phyloP scores from a whole-genome alignment of 1,284 basidiomycete species.

The Trametes polyzona region DNA sequence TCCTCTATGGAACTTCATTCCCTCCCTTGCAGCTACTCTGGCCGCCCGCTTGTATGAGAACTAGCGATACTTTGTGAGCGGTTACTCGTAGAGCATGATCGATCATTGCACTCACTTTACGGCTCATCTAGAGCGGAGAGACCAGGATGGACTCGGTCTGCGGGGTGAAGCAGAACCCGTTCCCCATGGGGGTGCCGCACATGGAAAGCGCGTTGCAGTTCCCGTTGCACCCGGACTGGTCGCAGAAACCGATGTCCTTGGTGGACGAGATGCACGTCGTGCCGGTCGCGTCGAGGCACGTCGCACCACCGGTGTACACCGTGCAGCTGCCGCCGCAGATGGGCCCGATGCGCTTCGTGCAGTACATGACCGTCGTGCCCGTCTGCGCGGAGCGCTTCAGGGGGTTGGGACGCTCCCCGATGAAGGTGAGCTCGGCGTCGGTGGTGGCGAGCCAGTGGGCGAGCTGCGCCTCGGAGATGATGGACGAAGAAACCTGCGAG shows the following conservation, averaged over 20 bases:
- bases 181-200: not conserved
- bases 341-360: not conserved
- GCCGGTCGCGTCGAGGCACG: not conserved
- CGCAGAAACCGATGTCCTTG: not conserved
- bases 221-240: not conserved
- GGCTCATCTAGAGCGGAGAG: not conserved
- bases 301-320: not conserved
- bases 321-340: not conserved
- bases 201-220: not conserved
- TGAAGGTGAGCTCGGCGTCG: no score
- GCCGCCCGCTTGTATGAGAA: no score
- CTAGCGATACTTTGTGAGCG: no score
- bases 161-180: not conserved
- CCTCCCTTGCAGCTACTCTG: no score
- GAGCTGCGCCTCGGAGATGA: not conserved
- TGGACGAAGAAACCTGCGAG: not conserved
- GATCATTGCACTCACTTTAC: no score
- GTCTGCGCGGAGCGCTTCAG: not conserved
- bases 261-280: not conserved
- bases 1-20: no score
- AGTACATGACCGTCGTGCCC: not conserved
- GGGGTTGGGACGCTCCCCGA: not conserved
- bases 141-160: not conserved
- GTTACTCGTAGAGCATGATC: no score
- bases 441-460: not conserved